Evolutionary conservation across 805 yeast species (phyloP).

Genomic region (Yarrowia sp.): DNA sequence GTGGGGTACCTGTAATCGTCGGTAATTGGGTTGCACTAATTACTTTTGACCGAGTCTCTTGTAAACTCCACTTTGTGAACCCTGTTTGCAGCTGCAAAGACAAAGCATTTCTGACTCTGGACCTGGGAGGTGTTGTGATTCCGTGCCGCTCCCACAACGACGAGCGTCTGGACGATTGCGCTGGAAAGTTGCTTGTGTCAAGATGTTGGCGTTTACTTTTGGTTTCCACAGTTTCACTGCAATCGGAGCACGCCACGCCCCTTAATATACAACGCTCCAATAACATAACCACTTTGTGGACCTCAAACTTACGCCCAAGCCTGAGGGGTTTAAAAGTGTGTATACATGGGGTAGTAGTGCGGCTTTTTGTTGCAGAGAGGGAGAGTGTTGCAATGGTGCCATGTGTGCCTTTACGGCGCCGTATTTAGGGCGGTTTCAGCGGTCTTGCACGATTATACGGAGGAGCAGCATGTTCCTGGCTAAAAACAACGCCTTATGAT

Average conservation of each 20-base stretch:
- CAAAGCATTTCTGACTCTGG: not conserved
- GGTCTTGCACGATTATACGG: not conserved
- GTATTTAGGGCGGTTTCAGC: not conserved
- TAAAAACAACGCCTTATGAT: not conserved
- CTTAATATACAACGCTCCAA: too few species aligned
- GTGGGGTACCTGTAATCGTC: not conserved
- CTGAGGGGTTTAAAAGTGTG: conserved; percentile 7
- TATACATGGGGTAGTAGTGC: conserved; percentile 17
- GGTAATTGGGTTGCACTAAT: conserved; percentile 9
- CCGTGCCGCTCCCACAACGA: not conserved
- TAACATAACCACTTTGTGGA: too few species aligned
- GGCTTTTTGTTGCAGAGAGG: not conserved
- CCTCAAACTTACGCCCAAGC: not conserved
- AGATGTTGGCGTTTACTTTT: not conserved
- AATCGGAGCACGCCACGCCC: not conserved
- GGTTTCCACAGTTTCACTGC: not conserved
- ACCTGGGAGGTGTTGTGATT: not conserved
- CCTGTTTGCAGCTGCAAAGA: not conserved
- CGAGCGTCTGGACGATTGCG: not conserved
- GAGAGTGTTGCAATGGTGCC: not conserved
- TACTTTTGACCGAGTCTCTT: not conserved
- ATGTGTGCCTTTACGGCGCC: not conserved
- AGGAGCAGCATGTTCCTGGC: not conserved
- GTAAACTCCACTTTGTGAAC: not conserved
- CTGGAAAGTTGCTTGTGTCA: not conserved